phyloP scores from a whole-genome alignment of 106 monocot species.

The Platanthera zijinensis region DNA sequence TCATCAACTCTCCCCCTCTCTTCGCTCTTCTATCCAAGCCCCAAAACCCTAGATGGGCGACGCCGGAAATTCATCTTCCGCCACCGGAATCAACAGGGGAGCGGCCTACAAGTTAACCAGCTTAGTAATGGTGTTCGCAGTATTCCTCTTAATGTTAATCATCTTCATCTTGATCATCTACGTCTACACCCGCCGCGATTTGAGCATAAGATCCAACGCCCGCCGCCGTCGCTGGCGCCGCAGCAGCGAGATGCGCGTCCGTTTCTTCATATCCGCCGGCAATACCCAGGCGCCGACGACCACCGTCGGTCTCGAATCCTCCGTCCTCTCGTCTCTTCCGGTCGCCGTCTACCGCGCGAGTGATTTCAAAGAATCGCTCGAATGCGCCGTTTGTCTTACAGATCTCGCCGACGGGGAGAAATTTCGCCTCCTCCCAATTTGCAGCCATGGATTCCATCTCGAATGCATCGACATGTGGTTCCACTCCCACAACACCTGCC shows the following conservation, averaged over 20 bases:
- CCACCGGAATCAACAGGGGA: too few species aligned
- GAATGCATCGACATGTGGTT: conserved; percentile 52
- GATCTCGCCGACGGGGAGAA: conserved; percentile 17
- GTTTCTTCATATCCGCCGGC: background rate
- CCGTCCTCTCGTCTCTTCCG: background rate
- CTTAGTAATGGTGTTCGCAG: too few species aligned
- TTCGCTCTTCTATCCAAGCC: too few species aligned
- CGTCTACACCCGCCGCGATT: background rate
- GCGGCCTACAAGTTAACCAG: too few species aligned
- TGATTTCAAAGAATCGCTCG: background rate
- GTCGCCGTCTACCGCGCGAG: background rate
- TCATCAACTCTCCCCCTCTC: too few species aligned
- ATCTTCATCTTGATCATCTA: background rate
- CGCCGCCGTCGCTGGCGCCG: background rate
- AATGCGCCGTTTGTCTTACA: conserved; percentile 19
- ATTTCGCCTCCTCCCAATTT: conserved; percentile 33
- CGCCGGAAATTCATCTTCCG: too few species aligned
- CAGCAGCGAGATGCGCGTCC: background rate
- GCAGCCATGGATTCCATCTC: conserved; percentile 44
- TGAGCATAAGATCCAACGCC: background rate
- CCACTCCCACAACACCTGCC: conserved; percentile 34
- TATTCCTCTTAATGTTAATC: background rate
- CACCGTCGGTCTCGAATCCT: background rate
- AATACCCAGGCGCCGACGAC: background rate
- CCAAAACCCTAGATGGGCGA: too few species aligned